Evolutionary conservation across 2,329 filamentous ascomycete species (phyloP).

Genomic region (Gnomoniopsis sp.): DNA sequence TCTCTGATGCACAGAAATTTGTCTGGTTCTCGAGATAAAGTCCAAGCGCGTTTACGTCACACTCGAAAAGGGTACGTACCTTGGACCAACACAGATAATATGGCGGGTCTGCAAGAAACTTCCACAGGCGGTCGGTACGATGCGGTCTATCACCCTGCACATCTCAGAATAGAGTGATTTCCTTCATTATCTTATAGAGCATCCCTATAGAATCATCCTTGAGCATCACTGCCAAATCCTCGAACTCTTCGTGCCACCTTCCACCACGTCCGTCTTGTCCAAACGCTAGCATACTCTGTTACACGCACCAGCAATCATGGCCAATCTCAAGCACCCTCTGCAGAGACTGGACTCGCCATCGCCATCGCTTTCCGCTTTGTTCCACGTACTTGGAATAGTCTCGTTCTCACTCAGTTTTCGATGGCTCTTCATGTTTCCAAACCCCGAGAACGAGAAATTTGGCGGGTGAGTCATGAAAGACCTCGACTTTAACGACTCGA

Average conservation of each 20-base stretch:
- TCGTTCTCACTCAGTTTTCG: slow-evolving; percentile 53
- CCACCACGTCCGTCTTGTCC: background rate
- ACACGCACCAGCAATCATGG: slow-evolving; percentile 30
- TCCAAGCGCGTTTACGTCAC: no score
- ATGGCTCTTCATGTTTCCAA: slow-evolving; percentile 48
- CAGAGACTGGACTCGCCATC: slow-evolving; percentile 66
- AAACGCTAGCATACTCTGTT: background rate
- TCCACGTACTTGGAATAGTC: slow-evolving; percentile 54
- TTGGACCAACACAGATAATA: no score
- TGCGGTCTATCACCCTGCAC: no score
- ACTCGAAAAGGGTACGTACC: no score
- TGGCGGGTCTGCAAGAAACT: no score
- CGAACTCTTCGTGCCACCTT: background rate
- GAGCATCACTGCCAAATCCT: no score
- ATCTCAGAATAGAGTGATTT: no score
- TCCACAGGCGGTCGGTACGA: no score
- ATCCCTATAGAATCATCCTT: no score
- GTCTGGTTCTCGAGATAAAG: no score
- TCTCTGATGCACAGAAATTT: no score
- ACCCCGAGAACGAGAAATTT: slow-evolving; percentile 53
- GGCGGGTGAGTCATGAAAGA: slow-evolving; percentile 41
- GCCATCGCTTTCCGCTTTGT: slow-evolving; percentile 55
- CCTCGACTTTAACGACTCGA: background rate
- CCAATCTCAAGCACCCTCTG: slow-evolving; percentile 50
- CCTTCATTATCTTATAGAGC: no score